Base-by-base conservation (phyloP, 78 protist genomes). In the Cavenderia fasciculata region DNA sequence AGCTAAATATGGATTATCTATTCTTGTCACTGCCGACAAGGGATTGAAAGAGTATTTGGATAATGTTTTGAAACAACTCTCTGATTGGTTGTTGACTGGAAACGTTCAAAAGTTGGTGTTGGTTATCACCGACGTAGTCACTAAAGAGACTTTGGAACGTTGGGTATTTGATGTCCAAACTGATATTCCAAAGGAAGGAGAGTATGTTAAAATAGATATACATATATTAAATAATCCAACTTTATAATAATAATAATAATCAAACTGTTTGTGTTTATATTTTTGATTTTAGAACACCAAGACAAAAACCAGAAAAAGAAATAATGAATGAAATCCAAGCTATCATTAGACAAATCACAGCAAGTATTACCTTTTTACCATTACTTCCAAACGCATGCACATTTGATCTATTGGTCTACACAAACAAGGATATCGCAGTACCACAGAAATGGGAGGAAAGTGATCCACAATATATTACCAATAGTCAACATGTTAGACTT, bases 351-450 rank as follows among this genome's bases (percentile, higher is more conserved):
- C 99, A 99, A 74, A 97, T 99, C 57, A 97, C 99, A 8, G 97
- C 99, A 21, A 75, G 95, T 25, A 97, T 95, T 31, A 97, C 99
- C 1, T 97, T 96, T 74, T 94, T 99, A 23, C 99, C 99, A 65
- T 27, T 54, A 0, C 34, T 68, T 23, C 74, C 82, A 59, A 56
- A 59, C 29, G 85, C 94, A 47, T 91, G 98, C 92, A 85, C 98
- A 12, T 99, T 99, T 62, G 99, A 99, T 61, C 59, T 99, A 18
- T 94, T 99, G 25, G 96, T 98, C 14, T 98, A 98, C 94, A 96
- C 99, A 0, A 94, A 87, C 62, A 69, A 76, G 40, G 82, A 77
- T 61, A 10, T 71, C 23, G 44, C 21, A 0, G 92, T 78, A 18
- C 76, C 97, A 29, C 79, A 66, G 23, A 65, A 91, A 57, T 98